Percentiles rank a stretch among this genome's conserved stretches.
Evolutionary conservation across 2,329 filamentous ascomycete species (phyloP).

Genomic region (Sarocladium strictum): DNA sequence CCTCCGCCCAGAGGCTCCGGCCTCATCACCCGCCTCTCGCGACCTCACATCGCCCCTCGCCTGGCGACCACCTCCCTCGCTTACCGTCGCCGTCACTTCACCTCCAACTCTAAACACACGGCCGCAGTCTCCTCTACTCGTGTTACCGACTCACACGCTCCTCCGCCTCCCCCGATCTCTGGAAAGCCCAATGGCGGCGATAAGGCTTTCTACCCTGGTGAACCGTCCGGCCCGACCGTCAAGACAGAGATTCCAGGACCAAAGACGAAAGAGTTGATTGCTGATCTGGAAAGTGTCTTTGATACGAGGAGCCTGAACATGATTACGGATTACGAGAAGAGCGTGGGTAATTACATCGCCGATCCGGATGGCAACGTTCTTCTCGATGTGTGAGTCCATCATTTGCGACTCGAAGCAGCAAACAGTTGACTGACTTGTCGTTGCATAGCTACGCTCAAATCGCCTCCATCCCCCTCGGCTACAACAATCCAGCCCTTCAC

Average conservation of each 20-base stretch:
- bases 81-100: not conserved
- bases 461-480: constrained; percentile 85
- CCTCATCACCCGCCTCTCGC: not conserved
- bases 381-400: constrained; percentile 57
- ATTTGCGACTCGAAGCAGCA: too few relatives aligned
- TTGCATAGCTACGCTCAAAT: constrained; percentile 72
- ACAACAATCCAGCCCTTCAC: constrained; percentile 78
- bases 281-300: constrained; percentile 71
- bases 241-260: constrained; percentile 69
- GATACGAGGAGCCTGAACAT: constrained; percentile 84
- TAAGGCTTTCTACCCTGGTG: constrained; percentile 37
- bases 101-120: not conserved
- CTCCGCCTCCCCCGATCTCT: not conserved
- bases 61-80: not conserved
- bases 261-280: constrained; percentile 60
- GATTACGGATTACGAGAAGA: constrained; percentile 69
- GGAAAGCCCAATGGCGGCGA: constrained; percentile 18
- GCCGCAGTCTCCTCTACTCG: not conserved
- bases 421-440: not conserved
- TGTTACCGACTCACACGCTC: not conserved
- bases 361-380: constrained; percentile 67
- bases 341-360: constrained; percentile 73
- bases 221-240: constrained; percentile 46
- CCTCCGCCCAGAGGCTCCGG: not conserved
- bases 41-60: not conserved